Evolutionary conservation across 2,329 filamentous ascomycete genomes (phyloP).

Genomic region (Phoma sp.): DNA sequence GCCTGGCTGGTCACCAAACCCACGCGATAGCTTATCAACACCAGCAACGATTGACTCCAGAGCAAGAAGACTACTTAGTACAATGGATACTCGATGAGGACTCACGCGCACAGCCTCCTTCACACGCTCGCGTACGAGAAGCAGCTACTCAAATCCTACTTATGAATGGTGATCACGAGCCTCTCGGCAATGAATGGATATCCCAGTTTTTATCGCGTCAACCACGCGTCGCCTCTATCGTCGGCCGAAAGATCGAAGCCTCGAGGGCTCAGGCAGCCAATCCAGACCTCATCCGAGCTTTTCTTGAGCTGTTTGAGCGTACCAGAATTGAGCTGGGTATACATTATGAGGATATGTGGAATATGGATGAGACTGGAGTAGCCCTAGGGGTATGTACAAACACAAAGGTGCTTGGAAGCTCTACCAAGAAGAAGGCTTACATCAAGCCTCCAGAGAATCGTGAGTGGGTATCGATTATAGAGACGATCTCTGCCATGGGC

Average conservation of each 20-base stretch:
- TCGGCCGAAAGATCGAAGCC: slow-evolving; percentile 19
- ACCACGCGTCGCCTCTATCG: slow-evolving; percentile 20
- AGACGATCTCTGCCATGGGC: no score
- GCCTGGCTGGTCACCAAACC: slow-evolving; percentile 7
- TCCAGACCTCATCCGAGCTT: slow-evolving; percentile 14
- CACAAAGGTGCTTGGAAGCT: no score
- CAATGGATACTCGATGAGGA: slow-evolving; percentile 28
- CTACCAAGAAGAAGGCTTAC: no score
- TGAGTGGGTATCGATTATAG: no score
- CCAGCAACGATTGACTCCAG: slow-evolving; percentile 23
- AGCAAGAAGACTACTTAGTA: slow-evolving; percentile 25
- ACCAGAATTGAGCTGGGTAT: no score
- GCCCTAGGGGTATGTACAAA: no score
- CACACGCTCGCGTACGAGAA: slow-evolving; percentile 19
- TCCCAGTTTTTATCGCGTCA: slow-evolving; percentile 21
- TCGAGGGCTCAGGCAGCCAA: slow-evolving; percentile 11
- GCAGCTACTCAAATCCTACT: slow-evolving; percentile 22
- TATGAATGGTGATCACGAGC: slow-evolving; percentile 20
- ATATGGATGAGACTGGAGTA: slow-evolving; percentile 16
- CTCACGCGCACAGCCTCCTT: no score
- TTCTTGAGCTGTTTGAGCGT: slow-evolving; percentile 21
- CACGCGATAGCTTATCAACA: slow-evolving; percentile 14
- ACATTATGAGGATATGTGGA: no score
- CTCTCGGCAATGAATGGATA: slow-evolving; percentile 22
- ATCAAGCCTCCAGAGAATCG: no score